Base-by-base conservation (phyloP, 805 yeast genomes). In the Tetrapisispora phaffii region DNA sequence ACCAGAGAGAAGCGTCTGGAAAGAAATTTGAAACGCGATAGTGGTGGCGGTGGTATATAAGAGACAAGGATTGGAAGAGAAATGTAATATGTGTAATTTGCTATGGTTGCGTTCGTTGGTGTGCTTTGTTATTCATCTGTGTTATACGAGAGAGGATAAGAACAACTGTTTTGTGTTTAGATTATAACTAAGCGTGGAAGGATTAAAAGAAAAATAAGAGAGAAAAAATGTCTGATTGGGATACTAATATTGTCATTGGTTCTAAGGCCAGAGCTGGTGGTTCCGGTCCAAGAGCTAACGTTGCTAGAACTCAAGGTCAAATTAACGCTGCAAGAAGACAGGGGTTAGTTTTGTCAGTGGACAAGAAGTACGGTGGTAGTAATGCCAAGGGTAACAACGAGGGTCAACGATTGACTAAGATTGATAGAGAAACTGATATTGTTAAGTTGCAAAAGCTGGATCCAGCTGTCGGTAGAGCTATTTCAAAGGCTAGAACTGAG, bases 291-390 rank as follows among this genome's bases (percentile, higher is more conserved):
- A 79, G 87, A 62, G 81, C 84, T 53, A 74, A 72, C 32, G 96
- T 89, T 34, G 94, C 96, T 40, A 82, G 81, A 62, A 73, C 90
- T 12, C 72, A 75, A 44, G 77, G 82, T 39, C 85, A 82, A 58
- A 73, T 93, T 61, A 93, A 93, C 65, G 95, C 87, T 24, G 98
- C 98, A 44, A 82, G 95, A 73, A 82, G 98, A 74, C 65, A 82
- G 20, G 98, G 98, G 52, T 75, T 79, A 44, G 90, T 93, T 44
- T 75, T 93, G 33, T 79, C 94, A 37, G 89, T 89, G 37, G 98
- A 90, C 66, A 90, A 90, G 79, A 93, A 90, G 69, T 93, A 85
- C 67, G 83, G 83, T 43, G 66, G 75, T 22, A 71, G 81, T 45
- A 72, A 76, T 60, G 52, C 66, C 43, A 85, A 83, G 68, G 71